Base-by-base conservation (phyloP, 1,284 basidiomycete species). In the Cryptococcus hybrid region DNA sequence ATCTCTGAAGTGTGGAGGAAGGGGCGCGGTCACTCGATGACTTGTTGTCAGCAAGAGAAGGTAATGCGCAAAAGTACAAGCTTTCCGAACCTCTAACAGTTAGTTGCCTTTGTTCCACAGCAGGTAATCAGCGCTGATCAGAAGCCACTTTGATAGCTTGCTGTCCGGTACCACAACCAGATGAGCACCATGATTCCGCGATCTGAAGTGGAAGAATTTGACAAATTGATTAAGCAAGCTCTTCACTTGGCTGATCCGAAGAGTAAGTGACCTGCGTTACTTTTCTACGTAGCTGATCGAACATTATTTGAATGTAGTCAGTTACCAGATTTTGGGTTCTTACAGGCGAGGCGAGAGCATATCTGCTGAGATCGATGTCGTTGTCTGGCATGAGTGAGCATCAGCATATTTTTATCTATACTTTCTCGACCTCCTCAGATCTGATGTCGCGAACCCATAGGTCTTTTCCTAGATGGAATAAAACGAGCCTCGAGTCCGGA, bases 261-360 rank as follows among this genome's bases (percentile, higher is more conserved):
- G 5, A 47, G 67, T 65, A 46, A 58, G 63, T 58, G 8, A 42
- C 9, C 39, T n/a, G 11, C 9, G n/a, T 11, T n/a, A 42, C n/a
- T n/a, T 42, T n/a, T 42, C 9, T 24, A 24, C 24, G 24, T 24
- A 24, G 24, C 24, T 42, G n/a, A 42, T 42, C 39, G 11, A n/a
- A n/a, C n/a, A 9, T 42, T 9, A 42, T n/a, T 42, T 42, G 39
- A 9, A n/a, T 42, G 18, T 38, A 73, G 70, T 69, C 51, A 43
- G 57, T 1, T 70, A 65, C 54, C 65, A 69, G 30, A 65, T 74
- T 51, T 67, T 72, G 67, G 71, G 70, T 7, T 68, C 64, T 6
- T 71, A 64, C 49, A 55, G 71, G 13, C 60, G 71, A 15, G 71
- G 71, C 15, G 68, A 71, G 52, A 51, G 40, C 8, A 52, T 69